Evolutionary conservation across 306 rosid species (phyloP), one percentile per base, ranked within the genome.

Genomic region (Vigna nakashimae): DNA sequence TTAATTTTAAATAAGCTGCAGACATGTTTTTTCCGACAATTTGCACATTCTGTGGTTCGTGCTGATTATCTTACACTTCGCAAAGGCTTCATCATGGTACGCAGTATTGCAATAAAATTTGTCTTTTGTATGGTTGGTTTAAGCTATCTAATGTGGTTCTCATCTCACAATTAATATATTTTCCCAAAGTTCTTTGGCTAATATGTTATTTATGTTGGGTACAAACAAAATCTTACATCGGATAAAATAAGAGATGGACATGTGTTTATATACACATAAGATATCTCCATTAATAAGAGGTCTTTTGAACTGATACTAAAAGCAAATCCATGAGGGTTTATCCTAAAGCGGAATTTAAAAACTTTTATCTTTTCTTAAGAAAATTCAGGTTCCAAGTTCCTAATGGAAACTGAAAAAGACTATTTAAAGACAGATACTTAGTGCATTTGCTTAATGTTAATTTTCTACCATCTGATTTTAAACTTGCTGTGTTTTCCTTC

Each of bases 1-100:
- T 65, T 16, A 58, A 79, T 63, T 53, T 59, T 74, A 53, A 58
- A 28, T 34, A 53, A 77, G 63, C 65, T 89, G 82, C 78, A 95
- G 99, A 92, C 87, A 71, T 95, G 99, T 77, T 91, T 92, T 83
- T 95, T 91, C 69, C 91, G 99, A 72, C 99, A 95, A 85, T 92
- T 95, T 78, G 98, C 97, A 50, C 87, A 2, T 79, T 95, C 99
- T 16, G 91, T 92, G 75, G 96, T 89, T 84, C 90, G 84, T 77
- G 89, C 96, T 42, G 99, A 95, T 71, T 95, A 95, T 84, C 93
- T 95, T 69, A 88, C 92, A 2, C 91, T 95, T 58, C 98, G 97
- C 77, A 91, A 88, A 83, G 99, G 99, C 74, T 95, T 95, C 91
- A 92, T 95, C 86, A 55, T 34, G 97, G 99, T 95, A 89, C 38